phyloP scores from a whole-genome alignment of 2,329 filamentous ascomycete genomes.

The Cercospora beticola region DNA sequence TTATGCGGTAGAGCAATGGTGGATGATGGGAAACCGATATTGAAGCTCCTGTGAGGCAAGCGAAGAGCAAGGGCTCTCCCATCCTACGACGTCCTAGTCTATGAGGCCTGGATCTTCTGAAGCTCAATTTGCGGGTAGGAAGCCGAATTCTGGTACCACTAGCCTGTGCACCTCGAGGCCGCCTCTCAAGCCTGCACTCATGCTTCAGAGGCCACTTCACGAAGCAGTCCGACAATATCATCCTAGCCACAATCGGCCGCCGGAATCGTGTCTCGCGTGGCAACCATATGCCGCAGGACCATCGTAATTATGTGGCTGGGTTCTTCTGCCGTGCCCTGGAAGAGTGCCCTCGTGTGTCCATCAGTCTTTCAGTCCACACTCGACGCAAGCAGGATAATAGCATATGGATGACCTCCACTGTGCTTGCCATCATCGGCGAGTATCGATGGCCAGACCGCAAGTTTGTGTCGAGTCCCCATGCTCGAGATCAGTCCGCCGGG shows the following conservation, averaged over 20 bases:
- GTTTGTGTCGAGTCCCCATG: neutral
- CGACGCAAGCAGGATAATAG: neutral
- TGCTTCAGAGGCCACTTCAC: neutral
- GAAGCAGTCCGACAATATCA: neutral
- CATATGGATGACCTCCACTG: neutral
- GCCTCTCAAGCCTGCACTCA: neutral
- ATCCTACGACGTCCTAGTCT: neutral
- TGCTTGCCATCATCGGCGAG: neutral
- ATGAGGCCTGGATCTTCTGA: neutral
- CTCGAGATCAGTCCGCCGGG: neutral
- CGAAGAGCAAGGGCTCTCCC: neutral
- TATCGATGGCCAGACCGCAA: neutral
- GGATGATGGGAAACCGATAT: neutral
- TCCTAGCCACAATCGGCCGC: neutral
- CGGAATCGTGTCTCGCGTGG: neutral
- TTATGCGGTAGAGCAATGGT: neutral
- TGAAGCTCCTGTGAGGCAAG: neutral
- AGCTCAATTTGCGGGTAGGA: neutral
- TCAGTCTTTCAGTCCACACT: neutral
- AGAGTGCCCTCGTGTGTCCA: neutral
- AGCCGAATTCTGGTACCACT: neutral
- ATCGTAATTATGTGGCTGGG: neutral
- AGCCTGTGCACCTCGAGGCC: neutral
- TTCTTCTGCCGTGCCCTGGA: neutral
- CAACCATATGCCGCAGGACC: neutral